These are phyloP conservation scores for Ramaria sp. DNA, from an alignment of 768 basidiomycete genomes.

Conservation along the genomic window DNA sequence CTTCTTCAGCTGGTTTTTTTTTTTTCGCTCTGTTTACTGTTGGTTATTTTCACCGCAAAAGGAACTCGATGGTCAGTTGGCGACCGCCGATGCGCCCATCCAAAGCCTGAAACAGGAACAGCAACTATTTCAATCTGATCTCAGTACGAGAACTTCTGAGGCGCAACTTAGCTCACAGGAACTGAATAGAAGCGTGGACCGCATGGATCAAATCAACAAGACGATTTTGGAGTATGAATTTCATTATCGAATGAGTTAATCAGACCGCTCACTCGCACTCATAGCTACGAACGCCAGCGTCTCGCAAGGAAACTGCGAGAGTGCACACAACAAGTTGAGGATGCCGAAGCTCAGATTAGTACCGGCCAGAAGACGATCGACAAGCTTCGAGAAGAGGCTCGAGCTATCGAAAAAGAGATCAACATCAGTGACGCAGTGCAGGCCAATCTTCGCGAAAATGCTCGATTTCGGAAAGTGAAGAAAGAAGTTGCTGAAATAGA, in stretches of 20 bases:
- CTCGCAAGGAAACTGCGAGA: conserved; percentile 51
- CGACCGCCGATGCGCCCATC: conserved; percentile 54
- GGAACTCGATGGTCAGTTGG: conserved; percentile 54
- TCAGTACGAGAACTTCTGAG: conserved; percentile 36
- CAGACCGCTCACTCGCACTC: background rate
- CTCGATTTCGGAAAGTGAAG: conserved; percentile 60
- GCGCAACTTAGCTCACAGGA: conserved; percentile 52
- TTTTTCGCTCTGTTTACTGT: background rate
- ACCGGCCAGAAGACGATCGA: conserved; percentile 32
- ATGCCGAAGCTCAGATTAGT: conserved; percentile 34
- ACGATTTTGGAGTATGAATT: conserved; percentile 50
- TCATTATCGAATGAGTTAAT: background rate
- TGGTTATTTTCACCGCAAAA: conserved; percentile 18
- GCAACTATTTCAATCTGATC: conserved; percentile 36
- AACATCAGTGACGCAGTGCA: conserved; percentile 60
- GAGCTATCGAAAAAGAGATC: conserved; percentile 65
- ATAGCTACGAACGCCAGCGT: conserved; percentile 67
- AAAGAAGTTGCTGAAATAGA: conserved; percentile 58
- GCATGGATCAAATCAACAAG: conserved; percentile 49
- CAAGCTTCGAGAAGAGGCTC: conserved; percentile 32
- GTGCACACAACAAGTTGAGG: conserved; percentile 42
- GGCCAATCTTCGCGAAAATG: conserved; percentile 72
- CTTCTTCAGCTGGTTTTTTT: background rate
- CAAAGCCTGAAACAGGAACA: conserved; percentile 49
- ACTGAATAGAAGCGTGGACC: conserved; percentile 54